Evolutionary conservation across 805 yeast genomes (phyloP), one percentile per base, ranked within the genome.

Genomic region (Sungouiozyma intestinalis): DNA sequence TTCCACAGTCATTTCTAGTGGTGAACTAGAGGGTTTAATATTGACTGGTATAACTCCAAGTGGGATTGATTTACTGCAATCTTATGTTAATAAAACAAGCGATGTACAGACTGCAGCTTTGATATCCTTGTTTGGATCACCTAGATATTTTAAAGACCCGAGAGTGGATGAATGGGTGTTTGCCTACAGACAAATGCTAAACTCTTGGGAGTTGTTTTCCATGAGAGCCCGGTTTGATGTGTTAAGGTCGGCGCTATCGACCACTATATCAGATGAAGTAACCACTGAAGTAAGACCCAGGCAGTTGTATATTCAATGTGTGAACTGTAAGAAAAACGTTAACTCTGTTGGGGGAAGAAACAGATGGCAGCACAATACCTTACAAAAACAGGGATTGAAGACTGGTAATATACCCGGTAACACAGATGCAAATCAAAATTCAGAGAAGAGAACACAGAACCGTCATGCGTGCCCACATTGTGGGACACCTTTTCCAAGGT

Each of bases 41-140:
- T 64, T 90, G 37, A 87, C 97, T 0, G 98, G 98, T n/a, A 73
- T 90, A 20, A 87, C 97, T 0, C 87, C 90, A 1, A 67, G 75
- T 40, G 94, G 94, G 0, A 76, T 85, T 27, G 84, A 84, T 54
- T 67, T 90, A 38, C 61, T 90, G 35, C 96, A 88, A 62, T 75
- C 85, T 0, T 90, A 83, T 61, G 92, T 88, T 29, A 90, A 87
- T 60, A 71, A 88, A 52, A 85, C 94, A 0, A 75, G 85, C 41
- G 98, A 90, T 59, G 82, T 87, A 2, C 98, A 90, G 59, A 87
- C 94, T 0, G 96, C 95, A 0, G 80, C 95, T 0, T 63, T 88
- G 40, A 77, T 90, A 3, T 74, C 85, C 0, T 71, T 88, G 4
- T 85, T 74, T 64, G 95, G 87, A 0, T 80, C 80, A 40, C 97